Base-by-base conservation (phyloP, 2,329 filamentous ascomycete genomes). In the Nannizzia gypsea region DNA sequence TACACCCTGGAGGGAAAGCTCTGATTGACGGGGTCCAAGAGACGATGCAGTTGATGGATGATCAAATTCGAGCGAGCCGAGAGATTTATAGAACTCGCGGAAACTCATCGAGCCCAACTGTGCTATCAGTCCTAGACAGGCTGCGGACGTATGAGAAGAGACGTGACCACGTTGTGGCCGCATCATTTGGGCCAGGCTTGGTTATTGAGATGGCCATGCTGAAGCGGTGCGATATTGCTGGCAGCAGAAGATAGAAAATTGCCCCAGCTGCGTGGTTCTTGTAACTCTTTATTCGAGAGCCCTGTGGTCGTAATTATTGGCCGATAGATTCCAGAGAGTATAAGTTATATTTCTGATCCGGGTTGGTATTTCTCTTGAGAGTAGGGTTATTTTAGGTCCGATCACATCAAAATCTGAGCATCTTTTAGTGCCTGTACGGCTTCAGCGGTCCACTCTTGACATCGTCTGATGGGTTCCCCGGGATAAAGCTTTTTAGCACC, bases 401-500 rank as follows among this genome's bases (percentile, higher is more conserved):
- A 8, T 24, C 44, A 50, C 17, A 55, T 6, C 50, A 62, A 62
- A 54, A 64, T 13, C 13, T 59, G 56, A 1, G 58, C 20, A 36
- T 60, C 54, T 24, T 28, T 36, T 57, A 67, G 31, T 3, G 48
- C 61, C n/a, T 59, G 31, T 36, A 66, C 56, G 15, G 66, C 66
- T 34, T 70, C 69, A 1, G 56, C 60, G 3, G 66, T 67, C 69
- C 69, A 71, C 61, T 72, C 69, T 60, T 71, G 68, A 56, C 69
- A 72, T 24, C 67, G 63, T 55, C 67, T 62, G 46, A 69, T 48
- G 1, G 62, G 63, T 55, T 64, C 58, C 34, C 59, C 50, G 6
- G 67, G 68, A 62, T 65, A 68, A n/a, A 72, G 59, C 54, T 66
- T 58, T 20, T 58, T 66, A 2, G 65, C 26, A 22, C 68, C 67